Conservation (phyloP, 1,284 basidiomycete species). For the Moesziomyces sp. region DNA sequence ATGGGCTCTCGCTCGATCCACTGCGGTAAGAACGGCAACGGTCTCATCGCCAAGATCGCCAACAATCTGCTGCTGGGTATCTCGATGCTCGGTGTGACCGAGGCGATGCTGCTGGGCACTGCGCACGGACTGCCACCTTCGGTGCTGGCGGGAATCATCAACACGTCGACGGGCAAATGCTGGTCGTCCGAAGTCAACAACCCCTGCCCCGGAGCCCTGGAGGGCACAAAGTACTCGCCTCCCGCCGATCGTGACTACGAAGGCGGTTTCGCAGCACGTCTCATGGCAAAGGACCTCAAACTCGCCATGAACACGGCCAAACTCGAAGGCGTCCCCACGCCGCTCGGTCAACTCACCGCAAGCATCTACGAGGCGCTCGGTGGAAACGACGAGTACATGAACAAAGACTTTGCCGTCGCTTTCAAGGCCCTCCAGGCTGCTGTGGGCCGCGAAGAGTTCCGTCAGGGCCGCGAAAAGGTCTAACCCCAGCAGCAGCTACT, state of each 20-base stretch:
- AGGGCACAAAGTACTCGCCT: slow-evolving; percentile 73
- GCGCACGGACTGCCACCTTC: slow-evolving; percentile 53
- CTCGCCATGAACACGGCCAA: slow-evolving; percentile 59
- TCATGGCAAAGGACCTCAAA: slow-evolving; percentile 57
- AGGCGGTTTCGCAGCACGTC: slow-evolving; percentile 68
- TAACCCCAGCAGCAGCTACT: not conserved
- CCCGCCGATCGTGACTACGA: slow-evolving; percentile 85
- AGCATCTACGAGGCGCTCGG: slow-evolving; percentile 57
- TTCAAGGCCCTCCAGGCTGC: slow-evolving; percentile 57
- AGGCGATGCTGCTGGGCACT: slow-evolving; percentile 62
- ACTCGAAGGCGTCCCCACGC: slow-evolving; percentile 53
- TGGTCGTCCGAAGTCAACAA: slow-evolving; percentile 89
- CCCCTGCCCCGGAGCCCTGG: slow-evolving; percentile 80
- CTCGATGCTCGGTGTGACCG: slow-evolving; percentile 58
- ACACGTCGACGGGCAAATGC: slow-evolving; percentile 71
- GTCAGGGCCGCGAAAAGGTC: slow-evolving; percentile 27
- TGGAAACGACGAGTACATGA: slow-evolving; percentile 46
- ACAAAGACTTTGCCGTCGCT: slow-evolving; percentile 58
- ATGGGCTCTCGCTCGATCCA: slow-evolving; percentile 87
- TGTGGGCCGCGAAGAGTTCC: slow-evolving; percentile 47
- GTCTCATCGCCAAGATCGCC: slow-evolving; percentile 62
- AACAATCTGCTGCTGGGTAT: slow-evolving; percentile 64
- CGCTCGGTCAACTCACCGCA: slow-evolving; percentile 48
- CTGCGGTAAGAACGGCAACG: slow-evolving; percentile 82
- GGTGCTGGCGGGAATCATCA: slow-evolving; percentile 61